Percentiles rank a stretch among this genome's conserved stretches.
phyloP scores from a whole-genome alignment of 768 basidiomycete genomes.

The Mycena latifolia region DNA sequence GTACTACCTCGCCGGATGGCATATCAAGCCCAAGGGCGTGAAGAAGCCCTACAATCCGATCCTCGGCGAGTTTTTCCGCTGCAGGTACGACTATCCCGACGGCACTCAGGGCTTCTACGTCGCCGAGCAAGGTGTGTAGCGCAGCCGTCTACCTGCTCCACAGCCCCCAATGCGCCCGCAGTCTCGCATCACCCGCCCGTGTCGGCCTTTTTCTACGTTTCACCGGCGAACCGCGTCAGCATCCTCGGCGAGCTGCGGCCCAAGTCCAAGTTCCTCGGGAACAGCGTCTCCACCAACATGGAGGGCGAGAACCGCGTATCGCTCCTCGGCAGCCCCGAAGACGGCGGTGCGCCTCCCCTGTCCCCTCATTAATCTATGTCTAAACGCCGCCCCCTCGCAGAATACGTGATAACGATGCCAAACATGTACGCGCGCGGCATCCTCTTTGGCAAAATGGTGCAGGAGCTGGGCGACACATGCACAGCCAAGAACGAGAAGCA shows the following conservation, averaged over 20 bases:
- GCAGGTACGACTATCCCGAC: conserved; percentile 92
- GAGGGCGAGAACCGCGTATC: conserved; percentile 94
- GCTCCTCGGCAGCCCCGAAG: conserved; percentile 85
- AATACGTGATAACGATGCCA: conserved; percentile 94
- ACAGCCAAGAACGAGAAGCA: conserved; percentile 86
- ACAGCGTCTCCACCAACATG: conserved; percentile 96
- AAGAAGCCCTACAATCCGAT: conserved; percentile 99
- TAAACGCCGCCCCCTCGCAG: conserved; percentile 48
- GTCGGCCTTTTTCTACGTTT: conserved; percentile 96
- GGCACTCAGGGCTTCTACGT: conserved; percentile 95
- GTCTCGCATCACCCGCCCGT: conserved; percentile 97
- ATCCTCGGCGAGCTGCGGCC: conserved; percentile 96
- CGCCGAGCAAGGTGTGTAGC: conserved; percentile 86
- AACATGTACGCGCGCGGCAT: conserved; percentile 97
- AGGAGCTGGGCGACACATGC: conserved; percentile 94
- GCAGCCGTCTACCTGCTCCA: background rate
- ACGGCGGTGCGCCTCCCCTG: conserved; percentile 74
- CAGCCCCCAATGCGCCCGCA: conserved; percentile 45
- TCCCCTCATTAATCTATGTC: conserved; percentile 22
- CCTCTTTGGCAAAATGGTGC: conserved; percentile 93
- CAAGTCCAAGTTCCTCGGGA: conserved; percentile 96
- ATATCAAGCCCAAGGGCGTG: conserved; percentile 98
- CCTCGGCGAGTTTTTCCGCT: conserved; percentile 98
- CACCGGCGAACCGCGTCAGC: conserved; percentile 87
- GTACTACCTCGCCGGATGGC: conserved; percentile 99